A percentile compares a stretch with the other conserved stretches of the same genome.
Conservation (phyloP, 495 filamentous ascomycete genomes). For the Corynascus novoguineensis region DNA sequence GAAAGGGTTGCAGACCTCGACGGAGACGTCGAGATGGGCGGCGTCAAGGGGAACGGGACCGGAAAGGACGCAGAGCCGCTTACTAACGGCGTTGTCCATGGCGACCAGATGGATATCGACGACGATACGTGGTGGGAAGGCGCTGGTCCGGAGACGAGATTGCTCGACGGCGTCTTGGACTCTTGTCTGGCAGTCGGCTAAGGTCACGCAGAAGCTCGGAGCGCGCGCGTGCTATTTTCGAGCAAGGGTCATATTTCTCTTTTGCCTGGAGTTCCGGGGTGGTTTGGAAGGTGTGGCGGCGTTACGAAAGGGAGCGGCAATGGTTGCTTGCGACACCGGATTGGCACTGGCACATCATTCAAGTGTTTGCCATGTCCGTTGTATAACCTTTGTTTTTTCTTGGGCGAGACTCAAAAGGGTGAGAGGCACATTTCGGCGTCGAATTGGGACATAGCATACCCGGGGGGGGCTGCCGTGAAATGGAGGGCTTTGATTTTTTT, state of each 20-base stretch:
- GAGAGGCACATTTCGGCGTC: constrained; percentile 6
- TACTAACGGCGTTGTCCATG: constrained; percentile 33
- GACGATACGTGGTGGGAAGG: constrained; percentile 71
- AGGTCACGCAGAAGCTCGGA: not conserved
- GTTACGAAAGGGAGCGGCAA: constrained; percentile 4
- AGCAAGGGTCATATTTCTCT: constrained; percentile 2
- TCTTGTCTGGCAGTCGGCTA: constrained; percentile 37
- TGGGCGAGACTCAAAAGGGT: constrained; percentile 8
- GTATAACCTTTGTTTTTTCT: constrained; percentile 6
- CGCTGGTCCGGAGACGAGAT: constrained; percentile 55
- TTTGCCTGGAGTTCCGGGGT: not conserved
- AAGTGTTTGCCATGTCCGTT: constrained; percentile 5
- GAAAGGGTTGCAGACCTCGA: constrained; percentile 22
- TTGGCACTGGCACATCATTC: constrained; percentile 6
- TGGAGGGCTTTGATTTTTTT: constrained; percentile 1
- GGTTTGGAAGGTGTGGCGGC: not conserved
- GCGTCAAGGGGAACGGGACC: constrained; percentile 14
- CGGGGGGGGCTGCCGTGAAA: not conserved
- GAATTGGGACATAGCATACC: constrained; percentile 1
- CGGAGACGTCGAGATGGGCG: constrained; percentile 33
- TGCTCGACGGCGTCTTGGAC: constrained; percentile 67
- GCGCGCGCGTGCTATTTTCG: not conserved
- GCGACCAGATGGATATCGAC: constrained; percentile 61
- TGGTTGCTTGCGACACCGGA: constrained; percentile 12
- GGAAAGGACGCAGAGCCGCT: constrained; percentile 22